A percentile compares a stretch with the other conserved stretches of the same genome.
These are phyloP conservation scores for Blastobotrys malaysiensis DNA, from an alignment of 1,139 yeast genomes.

Conservation along the genomic window DNA sequence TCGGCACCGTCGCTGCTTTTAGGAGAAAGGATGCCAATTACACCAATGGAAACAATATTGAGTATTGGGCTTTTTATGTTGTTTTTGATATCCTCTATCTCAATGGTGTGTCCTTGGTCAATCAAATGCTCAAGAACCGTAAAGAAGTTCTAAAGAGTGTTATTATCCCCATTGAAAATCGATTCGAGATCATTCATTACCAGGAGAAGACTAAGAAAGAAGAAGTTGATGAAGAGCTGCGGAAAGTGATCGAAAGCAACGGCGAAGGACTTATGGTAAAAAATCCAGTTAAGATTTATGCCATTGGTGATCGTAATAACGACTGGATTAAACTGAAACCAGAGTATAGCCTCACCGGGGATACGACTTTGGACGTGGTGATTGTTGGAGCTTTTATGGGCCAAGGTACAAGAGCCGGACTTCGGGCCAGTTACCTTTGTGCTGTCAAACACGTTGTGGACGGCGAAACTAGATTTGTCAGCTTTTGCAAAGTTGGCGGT, in stretches of 20 bases:
- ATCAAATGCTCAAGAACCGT: slow-evolving; percentile 50
- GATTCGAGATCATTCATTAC: slow-evolving; percentile 53
- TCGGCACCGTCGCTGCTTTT: slow-evolving; percentile 70
- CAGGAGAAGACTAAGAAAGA: slow-evolving; percentile 41
- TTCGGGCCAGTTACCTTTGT: slow-evolving; percentile 59
- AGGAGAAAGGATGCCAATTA: slow-evolving; percentile 15
- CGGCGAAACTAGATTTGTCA: slow-evolving; percentile 36
- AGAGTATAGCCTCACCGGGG: slow-evolving; percentile 78
- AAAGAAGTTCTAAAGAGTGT: slow-evolving; percentile 47
- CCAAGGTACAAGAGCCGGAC: slow-evolving; percentile 42
- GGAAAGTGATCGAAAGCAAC: slow-evolving; percentile 48
- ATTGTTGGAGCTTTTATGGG: slow-evolving; percentile 77
- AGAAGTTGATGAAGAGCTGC: slow-evolving; percentile 49
- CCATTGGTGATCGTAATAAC: slow-evolving; percentile 52
- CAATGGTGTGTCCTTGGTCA: slow-evolving; percentile 58
- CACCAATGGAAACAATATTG: slow-evolving; percentile 16
- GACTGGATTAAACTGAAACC: slow-evolving; percentile 89
- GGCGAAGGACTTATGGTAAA: slow-evolving; percentile 85
- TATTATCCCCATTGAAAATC: slow-evolving; percentile 42
- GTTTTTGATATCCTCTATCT: slow-evolving; percentile 68
- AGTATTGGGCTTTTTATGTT: slow-evolving; percentile 52
- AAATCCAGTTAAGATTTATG: slow-evolving; percentile 53
- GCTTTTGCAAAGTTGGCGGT: slow-evolving; percentile 79
- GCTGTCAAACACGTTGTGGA: slow-evolving; percentile 50
- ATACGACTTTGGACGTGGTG: slow-evolving; percentile 75